phyloP scores from a whole-genome alignment of 441 rosid genomes.

The Gossypium davidsonii region DNA sequence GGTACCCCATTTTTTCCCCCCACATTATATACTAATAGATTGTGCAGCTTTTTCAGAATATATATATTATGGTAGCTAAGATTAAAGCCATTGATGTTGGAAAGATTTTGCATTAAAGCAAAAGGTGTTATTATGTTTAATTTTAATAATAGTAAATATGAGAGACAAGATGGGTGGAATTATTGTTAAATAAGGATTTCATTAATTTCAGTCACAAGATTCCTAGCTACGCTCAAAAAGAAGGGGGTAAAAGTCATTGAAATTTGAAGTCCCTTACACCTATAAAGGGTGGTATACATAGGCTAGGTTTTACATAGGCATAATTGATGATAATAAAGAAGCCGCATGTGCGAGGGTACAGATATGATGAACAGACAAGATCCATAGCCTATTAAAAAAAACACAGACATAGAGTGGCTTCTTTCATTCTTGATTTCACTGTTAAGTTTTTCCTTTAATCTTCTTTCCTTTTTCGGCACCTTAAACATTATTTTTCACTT shows the following conservation, averaged over 20 bases:
- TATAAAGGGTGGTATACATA: conserved; percentile 36
- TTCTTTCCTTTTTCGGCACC: neutral
- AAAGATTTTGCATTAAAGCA: neutral
- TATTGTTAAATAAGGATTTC: conserved; percentile 15
- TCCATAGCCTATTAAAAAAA: neutral
- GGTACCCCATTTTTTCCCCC: neutral
- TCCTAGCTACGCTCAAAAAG: conserved; percentile 11
- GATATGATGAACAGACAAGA: neutral
- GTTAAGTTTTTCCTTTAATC: neutral
- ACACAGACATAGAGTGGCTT: neutral
- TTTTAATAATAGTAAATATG: neutral
- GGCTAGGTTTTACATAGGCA: conserved; percentile 48
- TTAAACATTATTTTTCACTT: neutral
- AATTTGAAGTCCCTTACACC: conserved; percentile 30
- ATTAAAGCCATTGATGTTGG: neutral
- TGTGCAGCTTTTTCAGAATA: neutral
- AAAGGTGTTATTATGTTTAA: neutral
- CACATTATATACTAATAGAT: neutral
- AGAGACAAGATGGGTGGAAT: neutral
- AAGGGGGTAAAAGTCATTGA: conserved; percentile 18
- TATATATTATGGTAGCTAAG: neutral
- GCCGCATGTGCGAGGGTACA: conserved; percentile 25
- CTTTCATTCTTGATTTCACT: neutral
- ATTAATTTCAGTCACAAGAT: conserved; percentile 23
- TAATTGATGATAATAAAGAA: conserved; percentile 28